Evolutionary conservation across 805 yeast species (phyloP).

Genomic region (Pichia pseudocactophila): DNA sequence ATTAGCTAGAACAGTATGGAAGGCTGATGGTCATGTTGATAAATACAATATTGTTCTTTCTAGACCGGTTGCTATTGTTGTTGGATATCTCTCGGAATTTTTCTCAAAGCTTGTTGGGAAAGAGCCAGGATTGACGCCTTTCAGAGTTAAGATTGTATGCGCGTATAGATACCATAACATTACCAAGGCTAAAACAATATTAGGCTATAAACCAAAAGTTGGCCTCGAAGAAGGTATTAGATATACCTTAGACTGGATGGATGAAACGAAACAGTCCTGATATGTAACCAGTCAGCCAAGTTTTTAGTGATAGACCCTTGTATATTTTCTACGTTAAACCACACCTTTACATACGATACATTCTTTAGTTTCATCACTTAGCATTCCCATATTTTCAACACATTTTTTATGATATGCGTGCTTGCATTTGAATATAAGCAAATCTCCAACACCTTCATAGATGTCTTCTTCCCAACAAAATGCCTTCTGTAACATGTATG

Average conservation of each 20-base stretch:
- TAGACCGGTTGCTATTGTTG: constrained; percentile 66
- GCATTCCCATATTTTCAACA: constrained; percentile 39
- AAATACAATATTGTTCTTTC: constrained; percentile 57
- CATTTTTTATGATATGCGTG: constrained; percentile 61
- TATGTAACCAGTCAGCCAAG: no score
- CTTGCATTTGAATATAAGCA: constrained; percentile 53
- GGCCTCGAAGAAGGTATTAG: constrained; percentile 72
- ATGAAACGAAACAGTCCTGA: constrained; percentile 37
- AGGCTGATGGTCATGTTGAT: constrained; percentile 84
- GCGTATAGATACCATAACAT: constrained; percentile 92
- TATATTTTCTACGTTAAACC: neutral
- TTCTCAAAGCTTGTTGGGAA: constrained; percentile 63
- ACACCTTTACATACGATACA: constrained; percentile 35
- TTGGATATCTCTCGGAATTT: constrained; percentile 75
- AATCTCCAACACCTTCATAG: constrained; percentile 16
- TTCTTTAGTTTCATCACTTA: constrained; percentile 12
- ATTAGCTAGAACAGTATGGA: constrained; percentile 93
- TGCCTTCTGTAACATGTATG: constrained; percentile 16
- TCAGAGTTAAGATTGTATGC: constrained; percentile 85
- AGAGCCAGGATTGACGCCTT: constrained; percentile 92
- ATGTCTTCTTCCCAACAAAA: constrained; percentile 7
- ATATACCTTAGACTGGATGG: constrained; percentile 80
- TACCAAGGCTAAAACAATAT: constrained; percentile 65
- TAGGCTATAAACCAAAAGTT: constrained; percentile 78
- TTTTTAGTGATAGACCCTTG: neutral